Evolutionary conservation across 768 basidiomycete genomes (phyloP).

Genomic region (Psilocybe azurescens): DNA sequence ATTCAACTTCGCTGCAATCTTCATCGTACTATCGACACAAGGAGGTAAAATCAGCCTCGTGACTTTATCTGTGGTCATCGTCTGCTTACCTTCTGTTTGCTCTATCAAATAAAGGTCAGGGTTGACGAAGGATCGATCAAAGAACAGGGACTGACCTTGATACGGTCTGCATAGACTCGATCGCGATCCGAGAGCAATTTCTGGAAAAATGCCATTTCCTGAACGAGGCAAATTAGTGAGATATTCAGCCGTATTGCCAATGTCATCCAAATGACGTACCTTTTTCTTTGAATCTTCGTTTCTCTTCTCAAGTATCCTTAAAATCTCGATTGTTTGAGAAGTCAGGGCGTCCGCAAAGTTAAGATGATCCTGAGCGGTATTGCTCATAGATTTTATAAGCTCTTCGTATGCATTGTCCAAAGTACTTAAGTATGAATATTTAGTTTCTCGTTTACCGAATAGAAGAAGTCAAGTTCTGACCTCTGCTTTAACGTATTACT

Average conservation of each 20-base stretch:
- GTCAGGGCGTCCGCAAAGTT: slow-evolving; percentile 66
- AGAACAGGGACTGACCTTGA: slow-evolving; percentile 56
- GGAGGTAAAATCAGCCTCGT: slow-evolving; percentile 4
- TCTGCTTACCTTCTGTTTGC: slow-evolving; percentile 63
- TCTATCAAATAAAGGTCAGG: slow-evolving; percentile 37
- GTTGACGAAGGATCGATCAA: slow-evolving; percentile 5
- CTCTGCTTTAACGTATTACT: slow-evolving; percentile 58
- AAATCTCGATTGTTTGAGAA: slow-evolving; percentile 64
- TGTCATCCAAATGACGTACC: slow-evolving; percentile 36
- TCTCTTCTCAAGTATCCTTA: slow-evolving; percentile 63
- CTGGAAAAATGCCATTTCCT: slow-evolving; percentile 77
- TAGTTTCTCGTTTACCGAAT: neutral
- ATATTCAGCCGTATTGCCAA: slow-evolving; percentile 2
- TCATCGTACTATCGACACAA: slow-evolving; percentile 68
- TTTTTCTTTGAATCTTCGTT: slow-evolving; percentile 75
- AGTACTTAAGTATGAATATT: slow-evolving; percentile 50
- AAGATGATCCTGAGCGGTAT: slow-evolving; percentile 71
- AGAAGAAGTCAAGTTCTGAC: slow-evolving; percentile 35
- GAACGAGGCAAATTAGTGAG: neutral
- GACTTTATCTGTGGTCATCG: neutral
- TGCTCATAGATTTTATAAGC: slow-evolving; percentile 64
- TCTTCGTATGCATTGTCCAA: slow-evolving; percentile 73
- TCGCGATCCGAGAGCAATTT: slow-evolving; percentile 76
- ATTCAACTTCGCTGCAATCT: slow-evolving; percentile 75
- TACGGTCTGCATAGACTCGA: slow-evolving; percentile 65